phyloP scores from a whole-genome alignment of 2,329 filamentous ascomycete genomes.

The Phaeosphaeriaceae sp. region DNA sequence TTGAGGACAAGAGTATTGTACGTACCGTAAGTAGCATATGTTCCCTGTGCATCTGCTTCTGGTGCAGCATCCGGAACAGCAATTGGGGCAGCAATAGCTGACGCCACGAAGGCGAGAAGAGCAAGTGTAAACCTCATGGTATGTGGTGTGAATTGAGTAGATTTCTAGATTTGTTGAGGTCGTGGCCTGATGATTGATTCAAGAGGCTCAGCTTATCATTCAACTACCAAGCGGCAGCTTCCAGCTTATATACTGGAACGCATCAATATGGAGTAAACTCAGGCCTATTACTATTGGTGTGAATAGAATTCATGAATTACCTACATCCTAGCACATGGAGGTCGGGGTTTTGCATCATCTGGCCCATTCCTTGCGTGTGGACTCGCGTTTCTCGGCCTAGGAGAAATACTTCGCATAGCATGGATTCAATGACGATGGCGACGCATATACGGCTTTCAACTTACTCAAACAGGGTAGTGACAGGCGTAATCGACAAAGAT shows the following conservation, averaged over 20 bases:
- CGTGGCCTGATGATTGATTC: neutral
- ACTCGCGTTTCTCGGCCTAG: neutral
- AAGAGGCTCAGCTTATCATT: neutral
- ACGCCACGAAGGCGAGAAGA: conserved; percentile 28
- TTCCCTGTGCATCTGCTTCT: conserved; percentile 18
- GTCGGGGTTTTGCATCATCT: too few species aligned
- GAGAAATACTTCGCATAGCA: neutral
- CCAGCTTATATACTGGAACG: conserved; percentile 2
- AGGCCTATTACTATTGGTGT: neutral
- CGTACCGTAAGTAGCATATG: conserved; percentile 24
- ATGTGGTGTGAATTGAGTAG: neutral
- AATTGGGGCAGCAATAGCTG: conserved; percentile 26
- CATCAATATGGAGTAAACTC: neutral
- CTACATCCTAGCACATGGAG: neutral
- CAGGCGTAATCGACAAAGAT: neutral
- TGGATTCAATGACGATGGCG: neutral
- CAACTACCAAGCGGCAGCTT: neutral
- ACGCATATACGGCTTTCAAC: neutral
- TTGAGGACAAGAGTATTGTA: neutral
- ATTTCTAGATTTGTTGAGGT: neutral
- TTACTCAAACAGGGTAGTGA: conserved; percentile 1
- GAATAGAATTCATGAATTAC: neutral
- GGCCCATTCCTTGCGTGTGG: too few species aligned
- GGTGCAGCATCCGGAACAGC: conserved; percentile 16
- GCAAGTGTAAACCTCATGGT: conserved; percentile 28